Conservation (phyloP, 2,329 filamentous ascomycete genomes). For the Bipolaris cookei region DNA sequence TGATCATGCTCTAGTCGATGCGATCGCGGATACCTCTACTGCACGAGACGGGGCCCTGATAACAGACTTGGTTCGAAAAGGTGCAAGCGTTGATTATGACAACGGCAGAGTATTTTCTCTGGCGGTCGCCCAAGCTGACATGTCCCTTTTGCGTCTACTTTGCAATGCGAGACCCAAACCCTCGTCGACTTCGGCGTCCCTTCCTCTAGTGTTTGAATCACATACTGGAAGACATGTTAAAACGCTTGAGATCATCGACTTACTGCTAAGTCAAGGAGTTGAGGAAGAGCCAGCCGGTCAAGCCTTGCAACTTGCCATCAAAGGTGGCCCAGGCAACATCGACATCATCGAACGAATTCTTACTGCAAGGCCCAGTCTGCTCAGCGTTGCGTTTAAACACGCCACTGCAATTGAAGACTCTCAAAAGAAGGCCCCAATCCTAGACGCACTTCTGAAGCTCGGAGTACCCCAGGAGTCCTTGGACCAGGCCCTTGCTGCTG, state of each 20-base stretch:
- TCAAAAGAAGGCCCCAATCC: slow-evolving; percentile 35
- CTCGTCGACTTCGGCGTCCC: slow-evolving; percentile 30
- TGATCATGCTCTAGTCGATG: slow-evolving; percentile 38
- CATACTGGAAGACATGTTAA: slow-evolving; percentile 29
- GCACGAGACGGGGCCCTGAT: slow-evolving; percentile 36
- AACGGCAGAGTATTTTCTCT: slow-evolving; percentile 33
- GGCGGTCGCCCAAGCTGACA: slow-evolving; percentile 40
- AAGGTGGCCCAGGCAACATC: slow-evolving; percentile 39
- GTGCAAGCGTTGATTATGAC: slow-evolving; percentile 35
- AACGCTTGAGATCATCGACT: slow-evolving; percentile 37
- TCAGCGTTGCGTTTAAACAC: slow-evolving; percentile 38
- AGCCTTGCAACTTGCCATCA: slow-evolving; percentile 36
- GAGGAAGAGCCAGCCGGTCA: slow-evolving; percentile 32
- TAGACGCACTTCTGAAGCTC: slow-evolving; percentile 33
- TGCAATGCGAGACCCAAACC: slow-evolving; percentile 30
- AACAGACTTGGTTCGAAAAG: slow-evolving; percentile 32
- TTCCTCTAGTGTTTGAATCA: slow-evolving; percentile 40
- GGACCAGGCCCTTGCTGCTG: slow-evolving; percentile 36
- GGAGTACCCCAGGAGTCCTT: slow-evolving; percentile 39
- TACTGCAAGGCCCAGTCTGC: slow-evolving; percentile 27
- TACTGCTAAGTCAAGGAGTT: slow-evolving; percentile 33
- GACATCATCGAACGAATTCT: slow-evolving; percentile 43
- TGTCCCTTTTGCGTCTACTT: slow-evolving; percentile 35
- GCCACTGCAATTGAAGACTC: slow-evolving; percentile 30
- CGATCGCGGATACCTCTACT: slow-evolving; percentile 33